These are phyloP conservation scores for Pachysandra terminalis DNA, from an alignment of 164 flowering plant species.

Conservation along the genomic window DNA sequence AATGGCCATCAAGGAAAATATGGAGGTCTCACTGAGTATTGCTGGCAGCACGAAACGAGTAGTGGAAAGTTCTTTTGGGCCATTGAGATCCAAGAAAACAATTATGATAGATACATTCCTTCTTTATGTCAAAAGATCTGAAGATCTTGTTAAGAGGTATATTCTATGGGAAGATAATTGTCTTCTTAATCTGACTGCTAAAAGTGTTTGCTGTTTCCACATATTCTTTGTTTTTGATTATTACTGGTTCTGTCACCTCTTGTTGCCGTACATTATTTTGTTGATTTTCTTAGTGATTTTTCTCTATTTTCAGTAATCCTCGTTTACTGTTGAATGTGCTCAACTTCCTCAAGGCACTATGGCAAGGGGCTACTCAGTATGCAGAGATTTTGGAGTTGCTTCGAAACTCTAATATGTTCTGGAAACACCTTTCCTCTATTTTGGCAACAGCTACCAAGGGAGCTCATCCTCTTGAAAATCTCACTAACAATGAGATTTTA, in stretches of 20 bases:
- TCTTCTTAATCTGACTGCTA: not conserved
- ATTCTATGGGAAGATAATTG: not conserved
- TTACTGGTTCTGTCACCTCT: not conserved
- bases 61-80: constrained; percentile 18
- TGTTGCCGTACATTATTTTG: not conserved
- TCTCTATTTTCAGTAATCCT: constrained; percentile 51
- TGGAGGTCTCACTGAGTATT: constrained; percentile 19
- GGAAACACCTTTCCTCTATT: constrained; percentile 48
- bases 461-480: constrained; percentile 22
- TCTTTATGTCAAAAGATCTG: constrained; percentile 41
- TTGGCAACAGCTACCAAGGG: constrained; percentile 15
- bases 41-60: constrained; percentile 17
- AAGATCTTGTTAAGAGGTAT: constrained; percentile 66
- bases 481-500: constrained; percentile 29
- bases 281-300: constrained; percentile 5
- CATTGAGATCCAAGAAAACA: constrained; percentile 22
- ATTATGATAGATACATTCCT: constrained; percentile 42
- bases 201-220: not conserved
- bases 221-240: not conserved
- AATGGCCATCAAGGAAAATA: constrained; percentile 31
- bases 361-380: constrained; percentile 81
- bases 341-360: constrained; percentile 65
- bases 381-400: constrained; percentile 46
- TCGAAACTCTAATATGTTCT: constrained; percentile 51
- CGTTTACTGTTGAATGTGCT: constrained; percentile 49